phyloP scores from a whole-genome alignment of 352 stramenopile genomes.

The Thalassiosira mediterranea region DNA sequence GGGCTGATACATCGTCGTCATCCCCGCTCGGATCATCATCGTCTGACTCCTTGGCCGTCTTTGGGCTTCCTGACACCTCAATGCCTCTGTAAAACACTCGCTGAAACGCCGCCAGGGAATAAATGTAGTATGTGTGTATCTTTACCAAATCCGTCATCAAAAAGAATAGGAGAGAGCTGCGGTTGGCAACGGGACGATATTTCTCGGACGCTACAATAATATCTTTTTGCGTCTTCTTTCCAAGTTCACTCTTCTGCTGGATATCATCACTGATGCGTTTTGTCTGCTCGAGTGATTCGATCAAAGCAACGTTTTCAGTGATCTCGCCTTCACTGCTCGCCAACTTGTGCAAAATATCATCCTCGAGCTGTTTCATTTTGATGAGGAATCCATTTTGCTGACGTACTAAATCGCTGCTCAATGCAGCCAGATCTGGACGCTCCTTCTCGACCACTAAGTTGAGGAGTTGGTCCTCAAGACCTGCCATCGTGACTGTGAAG shows the following conservation, averaged over 20 bases:
- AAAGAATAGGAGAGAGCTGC: conserved; percentile 96
- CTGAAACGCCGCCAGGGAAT: conserved; percentile 94
- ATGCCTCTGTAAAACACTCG: conserved; percentile 94
- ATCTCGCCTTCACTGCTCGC: conserved; percentile 95
- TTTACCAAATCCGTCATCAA: conserved; percentile 92
- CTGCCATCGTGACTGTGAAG: conserved; percentile 95
- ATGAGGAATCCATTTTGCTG: conserved; percentile 94
- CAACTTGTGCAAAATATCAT: conserved; percentile 94
- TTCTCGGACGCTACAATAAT: conserved; percentile 93
- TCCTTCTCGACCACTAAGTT: conserved; percentile 95
- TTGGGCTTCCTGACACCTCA: conserved; percentile 89
- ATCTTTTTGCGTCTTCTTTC: conserved; percentile 91
- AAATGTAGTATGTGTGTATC: conserved; percentile 97
- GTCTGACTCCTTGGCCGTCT: conserved; percentile 67
- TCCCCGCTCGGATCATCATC: conserved; percentile 54
- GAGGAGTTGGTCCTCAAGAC: conserved; percentile 93
- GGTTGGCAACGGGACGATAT: conserved; percentile 91
- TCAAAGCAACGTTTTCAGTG: conserved; percentile 95
- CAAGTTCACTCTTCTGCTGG: conserved; percentile 91
- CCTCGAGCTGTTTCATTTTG: conserved; percentile 92
- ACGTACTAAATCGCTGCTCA: conserved; percentile 91
- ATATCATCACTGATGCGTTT: conserved; percentile 95
- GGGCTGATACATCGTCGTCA: conserved; percentile 87
- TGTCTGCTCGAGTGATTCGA: conserved; percentile 94
- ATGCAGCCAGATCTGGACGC: conserved; percentile 91